phyloP scores from a whole-genome alignment of 768 basidiomycete species.

The Agaricus subrufescens region DNA sequence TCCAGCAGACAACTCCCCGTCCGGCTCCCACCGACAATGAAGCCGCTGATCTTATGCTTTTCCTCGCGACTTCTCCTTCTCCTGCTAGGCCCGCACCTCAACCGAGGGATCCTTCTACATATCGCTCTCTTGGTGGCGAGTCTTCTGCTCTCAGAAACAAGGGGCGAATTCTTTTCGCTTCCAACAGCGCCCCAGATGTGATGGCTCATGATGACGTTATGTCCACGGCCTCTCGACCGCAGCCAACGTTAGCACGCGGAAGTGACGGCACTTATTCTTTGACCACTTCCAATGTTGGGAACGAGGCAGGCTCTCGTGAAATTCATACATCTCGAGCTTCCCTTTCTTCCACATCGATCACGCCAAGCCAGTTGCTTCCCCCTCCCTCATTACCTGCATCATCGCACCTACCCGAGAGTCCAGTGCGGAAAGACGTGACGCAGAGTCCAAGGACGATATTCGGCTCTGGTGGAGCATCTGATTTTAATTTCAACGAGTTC shows the following conservation, averaged over 20 bases:
- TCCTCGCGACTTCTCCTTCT: slow-evolving; percentile 80
- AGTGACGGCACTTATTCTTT: slow-evolving; percentile 40
- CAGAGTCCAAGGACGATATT: slow-evolving; percentile 12
- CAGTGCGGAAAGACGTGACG: slow-evolving; percentile 9
- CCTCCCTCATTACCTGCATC: slow-evolving; percentile 13
- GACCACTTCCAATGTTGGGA: slow-evolving; percentile 22
- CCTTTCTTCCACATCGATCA: slow-evolving; percentile 1
- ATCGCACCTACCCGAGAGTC: slow-evolving; percentile 13
- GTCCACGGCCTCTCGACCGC: slow-evolving; percentile 4
- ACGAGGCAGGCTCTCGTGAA: slow-evolving; percentile 21
- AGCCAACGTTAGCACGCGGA: slow-evolving; percentile 23
- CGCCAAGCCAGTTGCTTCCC: slow-evolving; percentile 19
- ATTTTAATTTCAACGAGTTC: slow-evolving; percentile 69
- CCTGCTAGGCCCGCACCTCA: slow-evolving; percentile 60
- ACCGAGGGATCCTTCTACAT: slow-evolving; percentile 52
- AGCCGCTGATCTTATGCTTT: slow-evolving; percentile 83
- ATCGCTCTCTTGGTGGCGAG: slow-evolving; percentile 48
- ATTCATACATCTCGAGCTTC: slow-evolving; percentile 7
- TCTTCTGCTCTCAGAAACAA: slow-evolving; percentile 32
- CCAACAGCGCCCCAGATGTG: slow-evolving; percentile 13
- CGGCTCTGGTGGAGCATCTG: slow-evolving; percentile 19
- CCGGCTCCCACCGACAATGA: slow-evolving; percentile 70
- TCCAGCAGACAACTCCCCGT: slow-evolving; percentile 36
- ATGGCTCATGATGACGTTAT: neutral
- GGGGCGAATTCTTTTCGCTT: slow-evolving; percentile 70